phyloP scores from a whole-genome alignment of 2,329 filamentous ascomycete species.

The Sporothrix curviconia region DNA sequence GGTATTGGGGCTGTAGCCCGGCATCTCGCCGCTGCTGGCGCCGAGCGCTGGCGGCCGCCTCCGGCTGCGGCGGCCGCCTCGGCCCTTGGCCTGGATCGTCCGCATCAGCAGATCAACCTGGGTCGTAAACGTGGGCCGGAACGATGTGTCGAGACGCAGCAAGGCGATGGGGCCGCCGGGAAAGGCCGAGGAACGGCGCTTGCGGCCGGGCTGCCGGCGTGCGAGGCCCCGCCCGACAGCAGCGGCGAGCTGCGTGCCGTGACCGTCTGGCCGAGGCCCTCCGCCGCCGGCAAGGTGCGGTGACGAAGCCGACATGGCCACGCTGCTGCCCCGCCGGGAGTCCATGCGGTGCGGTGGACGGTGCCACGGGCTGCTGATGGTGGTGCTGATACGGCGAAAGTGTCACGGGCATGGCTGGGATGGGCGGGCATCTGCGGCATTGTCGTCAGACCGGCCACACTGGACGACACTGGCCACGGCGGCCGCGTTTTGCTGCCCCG shows the following conservation, averaged over 20 bases:
- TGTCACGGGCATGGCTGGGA: too few relatives aligned
- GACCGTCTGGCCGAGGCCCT: background rate
- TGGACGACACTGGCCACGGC: too few relatives aligned
- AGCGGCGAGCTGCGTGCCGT: background rate
- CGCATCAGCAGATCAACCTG: conserved; percentile 85
- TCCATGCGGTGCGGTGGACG: too few relatives aligned
- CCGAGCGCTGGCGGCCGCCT: too few relatives aligned
- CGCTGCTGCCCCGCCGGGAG: background rate
- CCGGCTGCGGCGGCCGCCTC: conserved; percentile 25
- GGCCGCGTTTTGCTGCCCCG: too few relatives aligned
- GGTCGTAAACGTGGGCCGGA: conserved; percentile 59
- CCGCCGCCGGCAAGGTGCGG: background rate
- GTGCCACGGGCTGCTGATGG: too few relatives aligned
- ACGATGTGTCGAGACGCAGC: conserved; percentile 22
- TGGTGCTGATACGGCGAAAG: too few relatives aligned
- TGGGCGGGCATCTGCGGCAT: too few relatives aligned
- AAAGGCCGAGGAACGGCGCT: too few relatives aligned
- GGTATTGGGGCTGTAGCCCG: conserved; percentile 38
- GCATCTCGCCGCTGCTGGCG: conserved; percentile 21
- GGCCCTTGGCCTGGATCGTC: conserved; percentile 67
- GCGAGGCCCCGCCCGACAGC: background rate
- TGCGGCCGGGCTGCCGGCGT: conserved; percentile 38
- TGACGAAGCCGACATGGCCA: background rate
- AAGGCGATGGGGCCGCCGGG: conserved; percentile 28
- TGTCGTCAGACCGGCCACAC: too few relatives aligned